These are phyloP conservation scores for Pisolithus tinctorius DNA, from an alignment of 768 basidiomycete genomes.

Conservation along the genomic window DNA sequence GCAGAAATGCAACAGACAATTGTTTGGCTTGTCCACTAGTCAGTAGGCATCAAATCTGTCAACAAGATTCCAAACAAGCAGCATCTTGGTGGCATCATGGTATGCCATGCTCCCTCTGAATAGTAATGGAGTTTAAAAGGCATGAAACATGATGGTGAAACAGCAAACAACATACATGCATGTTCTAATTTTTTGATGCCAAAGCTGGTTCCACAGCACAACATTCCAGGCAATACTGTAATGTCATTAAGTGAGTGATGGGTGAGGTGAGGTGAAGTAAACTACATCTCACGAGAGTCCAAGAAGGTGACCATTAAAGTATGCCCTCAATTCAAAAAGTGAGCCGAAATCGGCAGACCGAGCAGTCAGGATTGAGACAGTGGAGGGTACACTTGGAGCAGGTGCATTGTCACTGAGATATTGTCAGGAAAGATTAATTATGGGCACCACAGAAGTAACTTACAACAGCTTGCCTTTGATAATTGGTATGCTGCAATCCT, in stretches of 20 bases:
- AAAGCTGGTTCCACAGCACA: not conserved
- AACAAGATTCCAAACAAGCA: constrained; percentile 1
- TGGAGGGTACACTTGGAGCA: not conserved
- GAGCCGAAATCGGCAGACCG: not conserved
- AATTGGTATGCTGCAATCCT: not conserved
- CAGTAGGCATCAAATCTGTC: constrained; percentile 1
- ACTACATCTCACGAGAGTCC: constrained; percentile 1
- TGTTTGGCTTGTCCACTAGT: not conserved
- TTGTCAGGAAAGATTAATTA: not conserved
- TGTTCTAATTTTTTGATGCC: not conserved
- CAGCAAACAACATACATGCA: no score
- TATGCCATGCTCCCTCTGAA: no score
- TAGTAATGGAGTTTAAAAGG: no score
- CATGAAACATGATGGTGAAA: no score
- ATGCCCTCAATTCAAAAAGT: not conserved
- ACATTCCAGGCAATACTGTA: constrained; percentile 2
- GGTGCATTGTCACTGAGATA: not conserved
- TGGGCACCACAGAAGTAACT: not conserved
- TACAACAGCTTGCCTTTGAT: not conserved
- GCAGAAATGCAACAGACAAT: not conserved
- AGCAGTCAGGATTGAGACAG: not conserved
- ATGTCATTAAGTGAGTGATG: not conserved
- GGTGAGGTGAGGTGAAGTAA: not conserved
- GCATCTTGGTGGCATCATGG: no score
- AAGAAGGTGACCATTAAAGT: not conserved